Evolutionary conservation across 768 basidiomycete species (phyloP).

Genomic region (Leccinum fibrillosum): DNA sequence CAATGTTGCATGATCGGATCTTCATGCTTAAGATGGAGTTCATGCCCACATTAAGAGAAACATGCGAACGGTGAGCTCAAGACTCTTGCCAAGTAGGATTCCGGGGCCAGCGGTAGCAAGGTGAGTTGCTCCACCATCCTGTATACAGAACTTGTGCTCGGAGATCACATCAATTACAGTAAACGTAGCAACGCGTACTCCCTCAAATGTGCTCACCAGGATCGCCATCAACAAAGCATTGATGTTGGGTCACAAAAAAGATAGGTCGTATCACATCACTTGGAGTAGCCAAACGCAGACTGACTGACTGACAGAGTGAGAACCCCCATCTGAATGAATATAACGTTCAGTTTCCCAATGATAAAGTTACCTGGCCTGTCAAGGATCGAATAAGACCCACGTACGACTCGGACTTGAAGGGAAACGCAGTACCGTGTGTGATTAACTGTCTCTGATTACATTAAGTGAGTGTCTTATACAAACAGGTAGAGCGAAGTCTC

Average conservation of each 20-base stretch:
- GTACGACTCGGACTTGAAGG: too few relatives aligned
- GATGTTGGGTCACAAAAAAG: not conserved
- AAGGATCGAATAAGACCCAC: too few relatives aligned
- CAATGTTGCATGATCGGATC: not conserved
- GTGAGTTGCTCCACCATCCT: not conserved
- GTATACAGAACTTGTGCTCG: constrained; percentile 15
- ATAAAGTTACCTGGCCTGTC: too few relatives aligned
- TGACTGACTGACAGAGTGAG: constrained; percentile 13
- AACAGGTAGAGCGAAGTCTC: not conserved
- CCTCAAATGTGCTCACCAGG: constrained; percentile 6
- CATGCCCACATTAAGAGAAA: not conserved
- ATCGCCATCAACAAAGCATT: constrained; percentile 8
- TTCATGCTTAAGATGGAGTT: constrained; percentile 27
- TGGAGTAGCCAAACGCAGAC: too few relatives aligned
- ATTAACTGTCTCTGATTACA: too few relatives aligned
- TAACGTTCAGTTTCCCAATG: not conserved
- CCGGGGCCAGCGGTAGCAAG: too few relatives aligned
- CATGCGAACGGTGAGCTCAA: not conserved
- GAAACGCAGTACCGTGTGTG: too few relatives aligned
- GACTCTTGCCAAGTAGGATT: constrained; percentile 14
- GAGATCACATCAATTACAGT: not conserved
- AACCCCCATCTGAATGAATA: constrained; percentile 18
- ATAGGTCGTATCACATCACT: too few relatives aligned
- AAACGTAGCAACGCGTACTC: not conserved
- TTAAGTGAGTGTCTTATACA: too few relatives aligned